These are phyloP conservation scores for Nemania sp. DNA, from an alignment of 2,329 filamentous ascomycete genomes.

Conservation along the genomic window DNA sequence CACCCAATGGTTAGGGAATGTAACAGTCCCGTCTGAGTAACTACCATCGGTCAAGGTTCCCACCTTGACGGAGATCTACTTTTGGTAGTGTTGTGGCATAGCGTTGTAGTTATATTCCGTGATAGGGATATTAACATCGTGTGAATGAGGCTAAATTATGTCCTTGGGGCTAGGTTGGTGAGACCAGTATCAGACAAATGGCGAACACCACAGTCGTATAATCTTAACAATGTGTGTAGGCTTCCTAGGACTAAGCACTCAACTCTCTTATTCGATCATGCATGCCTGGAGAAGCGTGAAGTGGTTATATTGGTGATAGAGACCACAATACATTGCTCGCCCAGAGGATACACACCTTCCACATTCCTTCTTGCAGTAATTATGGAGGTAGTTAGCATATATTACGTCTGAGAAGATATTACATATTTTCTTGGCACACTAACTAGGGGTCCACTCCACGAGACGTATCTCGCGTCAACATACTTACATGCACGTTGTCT, in stretches of 20 bases:
- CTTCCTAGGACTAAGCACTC: neutral
- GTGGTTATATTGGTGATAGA: neutral
- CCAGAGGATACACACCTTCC: neutral
- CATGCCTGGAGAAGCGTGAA: neutral
- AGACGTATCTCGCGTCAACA: neutral
- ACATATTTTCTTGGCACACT: neutral
- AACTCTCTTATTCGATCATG: neutral
- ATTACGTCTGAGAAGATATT: neutral
- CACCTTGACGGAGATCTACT: too few species aligned
- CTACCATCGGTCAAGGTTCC: too few species aligned
- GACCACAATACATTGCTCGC: neutral
- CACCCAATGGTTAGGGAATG: too few species aligned
- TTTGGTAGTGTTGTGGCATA: too few species aligned
- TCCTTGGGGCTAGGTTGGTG: neutral
- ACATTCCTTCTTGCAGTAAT: neutral
- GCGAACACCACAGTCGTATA: neutral
- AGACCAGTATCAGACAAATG: neutral
- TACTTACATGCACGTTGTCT: conserved; percentile 7
- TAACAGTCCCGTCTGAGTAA: too few species aligned
- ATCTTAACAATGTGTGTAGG: neutral
- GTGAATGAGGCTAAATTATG: neutral
- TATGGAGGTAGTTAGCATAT: too few species aligned
- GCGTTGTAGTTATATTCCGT: too few species aligned
- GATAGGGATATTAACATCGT: neutral
- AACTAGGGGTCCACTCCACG: neutral